Base-by-base conservation (phyloP, 495 filamentous ascomycete genomes). In the Penicillium parvum region DNA sequence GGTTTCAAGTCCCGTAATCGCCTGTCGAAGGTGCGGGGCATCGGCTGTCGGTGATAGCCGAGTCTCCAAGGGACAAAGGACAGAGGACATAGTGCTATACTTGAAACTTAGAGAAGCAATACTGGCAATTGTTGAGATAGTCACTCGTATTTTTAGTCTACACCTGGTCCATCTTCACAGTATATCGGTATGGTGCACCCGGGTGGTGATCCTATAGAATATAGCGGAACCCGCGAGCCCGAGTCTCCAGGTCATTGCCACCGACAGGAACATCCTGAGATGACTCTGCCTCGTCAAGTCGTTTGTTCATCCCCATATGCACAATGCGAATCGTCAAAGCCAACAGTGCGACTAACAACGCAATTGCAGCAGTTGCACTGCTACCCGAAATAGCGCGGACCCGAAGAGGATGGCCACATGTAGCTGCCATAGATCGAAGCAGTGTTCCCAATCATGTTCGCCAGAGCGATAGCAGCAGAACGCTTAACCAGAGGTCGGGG, bases 401-500 rank as follows among this genome's bases (percentile, higher is more conserved):
- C 69, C 0, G 67, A 69, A 5, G 61, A 61, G 1, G 60, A 52
- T 4, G 76, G 73, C 66, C 88, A 91, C 77, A 90, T 77, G 52
- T 89, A 91, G 19, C 71, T 76, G 0, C 83, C 83, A 54, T 86
- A 91, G 53, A 91, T 91, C 2, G 63, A 67, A 21, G 77, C 75
- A 9, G 74, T 72, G 49, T 90, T 91, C 0, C 77, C 77, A 11
- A 90, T 71, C 21, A 85, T 85, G 48, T 90, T 92, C 57, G 87
- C 86, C 37, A 82, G 71, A 7, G 87, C 87, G 8, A 90, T 71
- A 0, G 84, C 84, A 7, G 58, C 55, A 19, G 59, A 60, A n/a
- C 58, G 52, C 41, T 94, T 94, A 11, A 86, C 83, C 1, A 85
- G 79, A 1, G 87, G 87, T 5, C 88, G 76, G 9, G 87, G 84